Base-by-base conservation (phyloP, 208 protist genomes). In the Borovskyia barvae region DNA sequence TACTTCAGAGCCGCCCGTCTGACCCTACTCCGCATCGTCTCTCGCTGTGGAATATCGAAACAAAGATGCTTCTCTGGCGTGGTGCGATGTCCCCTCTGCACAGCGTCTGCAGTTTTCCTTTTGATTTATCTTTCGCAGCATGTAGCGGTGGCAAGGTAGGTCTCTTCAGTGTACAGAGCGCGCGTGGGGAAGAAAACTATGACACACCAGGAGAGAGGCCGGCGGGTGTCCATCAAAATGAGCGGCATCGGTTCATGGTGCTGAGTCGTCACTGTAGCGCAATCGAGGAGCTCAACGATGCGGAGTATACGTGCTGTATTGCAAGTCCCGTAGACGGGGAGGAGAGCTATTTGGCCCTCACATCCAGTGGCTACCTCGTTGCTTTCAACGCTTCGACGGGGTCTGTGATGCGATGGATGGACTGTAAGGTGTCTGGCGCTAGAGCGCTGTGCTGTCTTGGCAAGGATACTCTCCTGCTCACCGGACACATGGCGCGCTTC, bases 371-470 rank as follows among this genome's bases (percentile, higher is more conserved):
- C 32, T 82, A 76, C 58, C 53, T 94, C 12, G 81, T 94, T 9
- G 71, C 75, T 11, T 80, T 91, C 47, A 75, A 88, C 63, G 30
- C 45, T n/a, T 37, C 55, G 9, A 87, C 63, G 19, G 85, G 88
- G 5, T 63, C 77, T 0, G 72, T 89, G 17, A 36, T 85, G 33
- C 79, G 80, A n/a, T 94, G 88, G 85, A 94, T 94, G 88, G 83
- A 94, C 61, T 87, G 85, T 66, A 92, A 91, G 71, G 76, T 92
- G 26, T 78, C 69, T 9, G 50, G 68, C 19, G 82, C 78, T 2
- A 67, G 66, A 2, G 53, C 65, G 1, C 66, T 82, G 8, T 67
- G 62, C 14, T 20, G 75, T 2, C 57, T 54, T 9, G 58, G 37
- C 1, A 46, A 43, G n/a, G 53, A 28, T 15, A 63, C 75, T 26